A percentile compares a stretch with the other conserved stretches of the same genome.
Conservation (phyloP, 371 early-diverging fungal genomes). For the Rhizopus microsporus region DNA sequence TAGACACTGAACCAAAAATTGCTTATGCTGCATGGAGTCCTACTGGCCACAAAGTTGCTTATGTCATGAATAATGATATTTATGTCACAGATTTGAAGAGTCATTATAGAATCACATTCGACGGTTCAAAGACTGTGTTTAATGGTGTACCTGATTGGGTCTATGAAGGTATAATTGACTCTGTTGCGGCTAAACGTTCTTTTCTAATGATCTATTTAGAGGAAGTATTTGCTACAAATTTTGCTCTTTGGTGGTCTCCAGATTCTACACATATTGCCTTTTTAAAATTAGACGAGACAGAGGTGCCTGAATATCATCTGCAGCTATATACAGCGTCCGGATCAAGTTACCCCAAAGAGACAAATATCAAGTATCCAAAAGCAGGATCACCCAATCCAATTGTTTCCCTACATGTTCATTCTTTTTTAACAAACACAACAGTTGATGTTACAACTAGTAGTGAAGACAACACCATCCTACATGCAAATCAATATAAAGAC, state of each 20-base stretch:
- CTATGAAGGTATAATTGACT: constrained; percentile 67
- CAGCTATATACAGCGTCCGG: constrained; percentile 61
- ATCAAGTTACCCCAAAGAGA: constrained; percentile 67
- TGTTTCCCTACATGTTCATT: constrained; percentile 72
- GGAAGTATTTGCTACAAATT: constrained; percentile 73
- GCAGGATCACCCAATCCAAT: constrained; percentile 86
- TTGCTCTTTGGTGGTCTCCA: constrained; percentile 89
- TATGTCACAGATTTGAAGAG: constrained; percentile 69
- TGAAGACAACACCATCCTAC: constrained; percentile 10
- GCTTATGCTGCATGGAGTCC: constrained; percentile 79
- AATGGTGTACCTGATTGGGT: constrained; percentile 98
- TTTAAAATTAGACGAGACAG: constrained; percentile 80
- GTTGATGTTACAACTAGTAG: constrained; percentile 21
- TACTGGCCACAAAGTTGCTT: constrained; percentile 75
- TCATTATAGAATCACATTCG: constrained; percentile 76
- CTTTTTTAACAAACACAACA: constrained; percentile 24
- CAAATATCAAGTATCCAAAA: constrained; percentile 85
- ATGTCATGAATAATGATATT: constrained; percentile 86
- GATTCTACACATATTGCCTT: constrained; percentile 81
- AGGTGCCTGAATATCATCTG: constrained; percentile 75
- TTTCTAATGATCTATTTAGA: constrained; percentile 42
- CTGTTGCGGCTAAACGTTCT: not conserved
- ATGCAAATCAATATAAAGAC: constrained; percentile 9
- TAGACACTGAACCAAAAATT: constrained; percentile 36
- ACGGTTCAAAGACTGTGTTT: constrained; percentile 80